A percentile compares a stretch with the other conserved stretches of the same genome.
Evolutionary conservation across 129 eudicot species (phyloP).

Genomic region (Glebionis coronaria): DNA sequence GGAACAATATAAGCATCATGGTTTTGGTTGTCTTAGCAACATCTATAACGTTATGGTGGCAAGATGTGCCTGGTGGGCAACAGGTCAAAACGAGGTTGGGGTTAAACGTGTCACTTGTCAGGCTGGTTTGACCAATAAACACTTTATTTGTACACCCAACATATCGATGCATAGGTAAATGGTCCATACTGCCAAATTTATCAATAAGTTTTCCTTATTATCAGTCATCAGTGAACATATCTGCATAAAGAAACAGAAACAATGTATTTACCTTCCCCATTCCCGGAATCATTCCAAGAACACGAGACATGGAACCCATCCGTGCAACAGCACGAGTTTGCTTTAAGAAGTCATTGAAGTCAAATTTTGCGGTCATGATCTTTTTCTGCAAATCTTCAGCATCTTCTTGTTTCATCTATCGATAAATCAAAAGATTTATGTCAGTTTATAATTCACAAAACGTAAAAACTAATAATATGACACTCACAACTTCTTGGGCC

Average conservation of each 20-base stretch:
- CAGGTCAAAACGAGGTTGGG: background rate
- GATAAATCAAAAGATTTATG: constrained; percentile 7
- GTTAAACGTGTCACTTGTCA: background rate
- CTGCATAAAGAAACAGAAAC: background rate
- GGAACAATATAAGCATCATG: background rate
- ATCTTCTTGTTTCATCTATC: constrained; percentile 91
- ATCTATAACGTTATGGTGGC: background rate
- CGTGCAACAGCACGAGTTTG: constrained; percentile 91
- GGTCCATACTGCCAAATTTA: background rate
- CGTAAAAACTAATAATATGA: constrained; percentile 7
- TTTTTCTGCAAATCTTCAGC: constrained; percentile 91
- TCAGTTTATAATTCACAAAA: background rate
- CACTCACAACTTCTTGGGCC: constrained; percentile 97
- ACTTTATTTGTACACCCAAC: background rate
- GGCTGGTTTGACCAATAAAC: background rate
- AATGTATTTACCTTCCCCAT: constrained; percentile 74
- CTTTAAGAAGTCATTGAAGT: constrained; percentile 92
- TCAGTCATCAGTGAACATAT: background rate
- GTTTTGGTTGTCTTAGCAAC: background rate
- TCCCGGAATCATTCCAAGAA: constrained; percentile 99
- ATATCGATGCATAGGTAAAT: background rate
- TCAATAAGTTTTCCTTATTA: background rate
- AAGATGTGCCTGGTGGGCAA: background rate
- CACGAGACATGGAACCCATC: constrained; percentile 97
- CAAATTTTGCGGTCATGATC: constrained; percentile 91